These are phyloP conservation scores for Fusarium brevicatenulatum DNA, from an alignment of 2,329 filamentous ascomycete species.

Conservation along the genomic window DNA sequence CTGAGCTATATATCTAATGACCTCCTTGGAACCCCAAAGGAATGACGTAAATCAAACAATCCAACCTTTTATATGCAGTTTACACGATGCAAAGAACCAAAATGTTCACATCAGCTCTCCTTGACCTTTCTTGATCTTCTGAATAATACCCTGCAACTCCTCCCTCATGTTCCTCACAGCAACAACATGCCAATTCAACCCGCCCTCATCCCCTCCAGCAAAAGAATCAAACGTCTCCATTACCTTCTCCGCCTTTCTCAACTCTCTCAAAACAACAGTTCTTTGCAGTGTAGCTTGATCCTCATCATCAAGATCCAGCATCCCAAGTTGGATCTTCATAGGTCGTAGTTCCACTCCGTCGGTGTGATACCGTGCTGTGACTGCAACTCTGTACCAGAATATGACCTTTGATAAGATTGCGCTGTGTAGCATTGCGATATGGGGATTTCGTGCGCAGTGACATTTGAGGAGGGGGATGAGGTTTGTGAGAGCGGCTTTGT, in stretches of 20 bases:
- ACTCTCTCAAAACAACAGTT: constrained; percentile 5
- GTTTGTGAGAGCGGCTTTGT: constrained; percentile 14
- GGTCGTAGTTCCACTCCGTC: not conserved
- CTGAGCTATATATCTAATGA: not conserved
- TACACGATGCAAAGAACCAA: too few species aligned
- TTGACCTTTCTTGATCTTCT: constrained; percentile 15
- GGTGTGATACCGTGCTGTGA: not conserved
- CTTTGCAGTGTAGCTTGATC: constrained; percentile 19
- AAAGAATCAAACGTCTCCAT: constrained; percentile 22
- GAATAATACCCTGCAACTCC: constrained; percentile 15
- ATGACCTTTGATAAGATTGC: constrained; percentile 30
- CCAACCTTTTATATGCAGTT: too few species aligned
- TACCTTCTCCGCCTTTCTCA: constrained; percentile 15
- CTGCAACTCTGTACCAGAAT: constrained; percentile 23
- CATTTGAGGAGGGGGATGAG: constrained; percentile 22
- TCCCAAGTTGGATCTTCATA: constrained; percentile 25
- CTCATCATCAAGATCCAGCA: constrained; percentile 24
- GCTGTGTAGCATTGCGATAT: constrained; percentile 16
- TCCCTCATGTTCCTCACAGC: constrained; percentile 15
- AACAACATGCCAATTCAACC: constrained; percentile 6
- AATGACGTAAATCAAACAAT: not conserved
- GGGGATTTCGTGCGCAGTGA: not conserved
- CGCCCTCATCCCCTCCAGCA: not conserved
- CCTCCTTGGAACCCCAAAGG: not conserved
- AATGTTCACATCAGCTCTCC: not conserved